phyloP scores from a whole-genome alignment of 2,329 filamentous ascomycete species.

The Penicillium hordei region DNA sequence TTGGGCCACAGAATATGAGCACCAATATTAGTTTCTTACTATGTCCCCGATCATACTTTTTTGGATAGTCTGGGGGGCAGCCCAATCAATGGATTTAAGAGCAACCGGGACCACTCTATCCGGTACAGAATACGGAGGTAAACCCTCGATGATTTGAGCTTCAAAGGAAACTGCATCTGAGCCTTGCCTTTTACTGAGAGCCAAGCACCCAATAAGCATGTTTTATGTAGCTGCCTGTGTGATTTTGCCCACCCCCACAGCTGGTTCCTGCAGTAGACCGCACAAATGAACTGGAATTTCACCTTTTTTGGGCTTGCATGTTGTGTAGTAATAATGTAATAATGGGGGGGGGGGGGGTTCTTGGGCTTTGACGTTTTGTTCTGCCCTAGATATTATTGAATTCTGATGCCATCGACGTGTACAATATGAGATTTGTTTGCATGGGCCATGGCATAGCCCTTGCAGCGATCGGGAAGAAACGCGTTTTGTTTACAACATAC shows the following conservation, averaged over 20 bases:
- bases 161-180: slow-evolving; percentile 11
- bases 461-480: slow-evolving; percentile 9
- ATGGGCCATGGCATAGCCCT: slow-evolving; percentile 8
- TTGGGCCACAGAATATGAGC: background rate
- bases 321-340: background rate
- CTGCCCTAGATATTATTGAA: background rate
- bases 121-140: slow-evolving; percentile 1
- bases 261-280: slow-evolving; percentile 41
- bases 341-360: no score
- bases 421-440: background rate
- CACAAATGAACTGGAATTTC: slow-evolving; percentile 18
- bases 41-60: background rate
- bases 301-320: slow-evolving; percentile 1
- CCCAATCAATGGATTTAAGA: slow-evolving; percentile 13
- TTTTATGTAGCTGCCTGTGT: background rate
- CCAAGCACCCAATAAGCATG: background rate
- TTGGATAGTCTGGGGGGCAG: background rate
- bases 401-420: slow-evolving; percentile 8
- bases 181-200: slow-evolving; percentile 10
- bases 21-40: background rate
- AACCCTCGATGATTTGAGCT: slow-evolving; percentile 3
- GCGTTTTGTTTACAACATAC: background rate
- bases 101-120: slow-evolving; percentile 5
- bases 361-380: background rate
- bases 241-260: slow-evolving; percentile 19